A percentile compares a stretch with the other conserved stretches of the same genome.
Evolutionary conservation across 305 asterid species (phyloP).

Genomic region (Ilex paraguariensis): DNA sequence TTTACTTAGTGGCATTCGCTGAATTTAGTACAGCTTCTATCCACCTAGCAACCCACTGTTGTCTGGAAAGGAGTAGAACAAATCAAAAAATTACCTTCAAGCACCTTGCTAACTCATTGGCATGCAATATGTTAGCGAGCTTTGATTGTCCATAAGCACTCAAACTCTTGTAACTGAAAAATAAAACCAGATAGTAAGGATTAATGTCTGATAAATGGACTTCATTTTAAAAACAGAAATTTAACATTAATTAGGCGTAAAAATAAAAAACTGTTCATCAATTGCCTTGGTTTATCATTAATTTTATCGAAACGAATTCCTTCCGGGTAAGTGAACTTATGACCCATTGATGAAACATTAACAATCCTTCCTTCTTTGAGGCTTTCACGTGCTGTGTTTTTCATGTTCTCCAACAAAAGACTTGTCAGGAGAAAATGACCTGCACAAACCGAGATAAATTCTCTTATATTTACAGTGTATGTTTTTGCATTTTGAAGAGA

Average conservation of each 20-base stretch:
- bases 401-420: conserved; percentile 69
- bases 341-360: conserved; percentile 66
- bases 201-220: neutral
- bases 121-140: conserved; percentile 79
- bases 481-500: conserved; percentile 8
- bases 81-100: conserved; percentile 75
- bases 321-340: conserved; percentile 37
- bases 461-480: neutral
- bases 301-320: conserved; percentile 71
- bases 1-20: too few species aligned
- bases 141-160: conserved; percentile 83
- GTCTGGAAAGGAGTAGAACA: too few species aligned
- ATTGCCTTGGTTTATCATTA: conserved; percentile 62
- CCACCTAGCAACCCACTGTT: too few species aligned
- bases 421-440: conserved; percentile 88
- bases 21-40: too few species aligned
- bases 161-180: conserved; percentile 49
- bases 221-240: neutral
- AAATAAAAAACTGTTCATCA: neutral
- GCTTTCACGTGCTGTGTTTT: conserved; percentile 54
- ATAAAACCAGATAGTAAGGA: conserved; percentile 9
- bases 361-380: conserved; percentile 77
- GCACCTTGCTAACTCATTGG: conserved; percentile 63
- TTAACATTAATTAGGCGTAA: conserved; percentile 2
- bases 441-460: conserved; percentile 23